These are phyloP conservation scores for Botrytis byssoidea DNA, from an alignment of 2,329 filamentous ascomycete genomes.

Conservation along the genomic window DNA sequence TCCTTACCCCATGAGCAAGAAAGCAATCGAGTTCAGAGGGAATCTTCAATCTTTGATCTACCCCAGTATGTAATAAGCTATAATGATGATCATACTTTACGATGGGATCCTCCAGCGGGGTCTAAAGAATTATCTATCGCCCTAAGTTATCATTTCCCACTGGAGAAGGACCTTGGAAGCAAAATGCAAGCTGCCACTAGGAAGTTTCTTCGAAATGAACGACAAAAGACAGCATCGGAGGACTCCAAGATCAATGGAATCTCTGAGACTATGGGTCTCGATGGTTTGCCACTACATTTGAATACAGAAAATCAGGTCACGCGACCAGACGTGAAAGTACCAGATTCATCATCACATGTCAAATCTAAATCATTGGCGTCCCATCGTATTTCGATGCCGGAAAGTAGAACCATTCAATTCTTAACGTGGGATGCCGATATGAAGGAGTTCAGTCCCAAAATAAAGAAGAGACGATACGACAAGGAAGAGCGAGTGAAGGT, in stretches of 20 bases:
- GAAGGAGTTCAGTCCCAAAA: constrained; percentile 21
- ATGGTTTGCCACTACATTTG: constrained; percentile 9
- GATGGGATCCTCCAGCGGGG: constrained; percentile 24
- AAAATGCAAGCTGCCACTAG: constrained; percentile 28
- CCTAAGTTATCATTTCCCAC: constrained; percentile 28
- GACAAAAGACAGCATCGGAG: constrained; percentile 4
- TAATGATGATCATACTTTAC: constrained; percentile 25
- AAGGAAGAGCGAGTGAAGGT: constrained; percentile 26
- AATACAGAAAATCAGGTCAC: constrained; percentile 12
- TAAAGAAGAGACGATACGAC: constrained; percentile 24
- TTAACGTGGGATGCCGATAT: constrained; percentile 24
- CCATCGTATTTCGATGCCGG: constrained; percentile 12
- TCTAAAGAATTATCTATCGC: constrained; percentile 28
- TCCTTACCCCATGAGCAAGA: constrained; percentile 13
- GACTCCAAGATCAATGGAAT: neutral
- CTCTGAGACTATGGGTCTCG: neutral
- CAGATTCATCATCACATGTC: constrained; percentile 12
- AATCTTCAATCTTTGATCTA: constrained; percentile 19
- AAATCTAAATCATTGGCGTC: constrained; percentile 5
- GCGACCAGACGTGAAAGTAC: constrained; percentile 4
- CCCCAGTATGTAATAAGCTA: constrained; percentile 25
- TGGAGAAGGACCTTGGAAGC: constrained; percentile 23
- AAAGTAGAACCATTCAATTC: constrained; percentile 17
- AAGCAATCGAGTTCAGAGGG: constrained; percentile 14
- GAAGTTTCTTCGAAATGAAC: constrained; percentile 22